phyloP scores from a whole-genome alignment of 2,329 filamentous ascomycete genomes.

The Microdochium bolleyi region DNA sequence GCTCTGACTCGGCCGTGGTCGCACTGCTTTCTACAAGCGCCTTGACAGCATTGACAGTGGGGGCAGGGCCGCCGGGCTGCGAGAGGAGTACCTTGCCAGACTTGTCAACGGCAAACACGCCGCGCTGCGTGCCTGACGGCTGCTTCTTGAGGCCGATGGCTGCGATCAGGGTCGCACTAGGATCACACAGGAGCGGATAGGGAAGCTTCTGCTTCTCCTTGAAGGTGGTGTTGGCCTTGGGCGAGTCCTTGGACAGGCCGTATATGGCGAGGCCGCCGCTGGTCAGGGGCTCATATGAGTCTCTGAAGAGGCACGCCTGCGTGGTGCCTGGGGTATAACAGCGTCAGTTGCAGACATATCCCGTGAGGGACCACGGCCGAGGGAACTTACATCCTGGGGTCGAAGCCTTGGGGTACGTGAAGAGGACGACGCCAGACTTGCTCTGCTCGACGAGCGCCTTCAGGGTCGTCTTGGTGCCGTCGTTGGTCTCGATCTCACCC shows the following conservation, averaged over 20 bases:
- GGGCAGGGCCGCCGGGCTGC: slow-evolving; percentile 67
- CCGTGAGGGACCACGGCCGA: not conserved
- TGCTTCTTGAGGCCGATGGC: slow-evolving; percentile 87
- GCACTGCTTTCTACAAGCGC: slow-evolving; percentile 49
- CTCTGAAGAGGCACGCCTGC: slow-evolving; percentile 89
- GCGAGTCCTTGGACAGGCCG: slow-evolving; percentile 79
- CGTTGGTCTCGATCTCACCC: slow-evolving; percentile 75
- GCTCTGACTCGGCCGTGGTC: slow-evolving; percentile 28
- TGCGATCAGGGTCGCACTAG: slow-evolving; percentile 61
- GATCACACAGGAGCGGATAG: slow-evolving; percentile 84
- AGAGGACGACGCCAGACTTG: slow-evolving; percentile 79
- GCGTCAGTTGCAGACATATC: slow-evolving; percentile 3
- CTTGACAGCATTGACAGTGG: slow-evolving; percentile 70
- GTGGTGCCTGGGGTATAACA: slow-evolving; percentile 62
- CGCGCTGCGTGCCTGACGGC: slow-evolving; percentile 72
- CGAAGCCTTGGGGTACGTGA: slow-evolving; percentile 92
- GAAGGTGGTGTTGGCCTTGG: slow-evolving; percentile 90
- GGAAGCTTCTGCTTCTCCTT: slow-evolving; percentile 84
- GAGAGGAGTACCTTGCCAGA: slow-evolving; percentile 69
- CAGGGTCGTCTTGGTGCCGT: slow-evolving; percentile 72
- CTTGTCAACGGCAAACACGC: slow-evolving; percentile 83
- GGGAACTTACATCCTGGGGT: slow-evolving; percentile 83
- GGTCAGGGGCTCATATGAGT: slow-evolving; percentile 70
- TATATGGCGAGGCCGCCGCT: slow-evolving; percentile 78
- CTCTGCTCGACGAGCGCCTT: slow-evolving; percentile 76